Base-by-base conservation (phyloP, 2,329 filamentous ascomycete genomes). In the Ciborinia camelliae region DNA sequence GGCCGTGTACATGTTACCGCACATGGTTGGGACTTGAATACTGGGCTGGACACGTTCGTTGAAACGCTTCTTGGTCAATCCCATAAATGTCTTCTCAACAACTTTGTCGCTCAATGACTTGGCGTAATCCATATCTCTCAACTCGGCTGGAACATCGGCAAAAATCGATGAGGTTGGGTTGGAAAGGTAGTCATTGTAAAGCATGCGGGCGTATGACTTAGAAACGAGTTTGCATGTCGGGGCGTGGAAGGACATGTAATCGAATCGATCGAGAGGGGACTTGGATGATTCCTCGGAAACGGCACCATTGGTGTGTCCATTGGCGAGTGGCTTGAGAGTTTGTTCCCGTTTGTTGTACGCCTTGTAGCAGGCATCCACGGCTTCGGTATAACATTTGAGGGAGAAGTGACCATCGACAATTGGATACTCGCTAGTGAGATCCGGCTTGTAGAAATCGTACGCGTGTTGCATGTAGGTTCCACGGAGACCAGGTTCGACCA, bases 371-470 rank as follows among this genome's bases (percentile, higher is more conserved):
- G 86, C 85, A 75, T 94, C 90, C 32, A 94, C 86, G 59, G 90
- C 90, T 81, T 90, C 85, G 69, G 83, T 90, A 80, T 94, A 94
- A 84, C 90, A 94, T 78, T 81, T 89, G 76, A 92, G 78, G 57
- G 90, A 94, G 83, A 87, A 92, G 78, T 93, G 90, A 67, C 90
- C 90, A 73, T 94, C 90, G 65, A 94, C 90, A 75, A 91, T 88
- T 69, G 90, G 90, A 81, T 94, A 94, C 80, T 94, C 90, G 84
- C 88, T 91, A 74, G 90, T 90, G 71, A 94, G 82, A 78, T 94
- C 90, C 74, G 90, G 90, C 87, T 94, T 94, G 86, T 92, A 94
- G 78, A 94, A 94, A 78, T 94, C 90, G 79, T 94, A 95, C 73
- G 88, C 88, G 80, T 94, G 90, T 77, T 88, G 83, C 87, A 93